Conservation (phyloP, 2,329 filamentous ascomycete species). For the Cercospora beticola region DNA sequence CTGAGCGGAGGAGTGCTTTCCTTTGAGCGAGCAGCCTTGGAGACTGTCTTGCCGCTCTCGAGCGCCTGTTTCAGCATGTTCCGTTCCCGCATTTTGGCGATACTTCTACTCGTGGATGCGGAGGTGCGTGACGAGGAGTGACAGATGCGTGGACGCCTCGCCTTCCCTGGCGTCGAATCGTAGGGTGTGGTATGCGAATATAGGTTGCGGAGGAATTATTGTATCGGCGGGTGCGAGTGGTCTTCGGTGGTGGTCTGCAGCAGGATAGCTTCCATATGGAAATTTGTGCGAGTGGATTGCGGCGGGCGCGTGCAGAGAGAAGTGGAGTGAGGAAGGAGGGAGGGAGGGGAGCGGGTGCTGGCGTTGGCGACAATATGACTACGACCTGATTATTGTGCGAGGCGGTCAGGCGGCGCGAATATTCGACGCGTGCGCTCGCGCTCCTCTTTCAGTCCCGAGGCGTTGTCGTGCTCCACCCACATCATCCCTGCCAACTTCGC, state of each 20-base stretch:
- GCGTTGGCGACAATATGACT: neutral
- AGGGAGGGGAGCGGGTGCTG: neutral
- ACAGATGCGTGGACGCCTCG: neutral
- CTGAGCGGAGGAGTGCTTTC: constrained; percentile 59
- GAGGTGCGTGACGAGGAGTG: neutral
- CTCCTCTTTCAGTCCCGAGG: neutral
- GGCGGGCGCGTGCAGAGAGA: neutral
- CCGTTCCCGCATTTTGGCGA: constrained; percentile 14
- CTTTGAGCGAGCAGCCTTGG: constrained; percentile 63
- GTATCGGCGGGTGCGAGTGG: constrained; percentile 26
- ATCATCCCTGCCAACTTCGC: neutral
- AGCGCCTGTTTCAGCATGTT: constrained; percentile 64
- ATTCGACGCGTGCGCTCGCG: neutral
- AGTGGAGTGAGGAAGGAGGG: neutral
- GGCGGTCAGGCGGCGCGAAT: neutral
- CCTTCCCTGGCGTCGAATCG: neutral
- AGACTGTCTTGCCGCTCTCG: constrained; percentile 70
- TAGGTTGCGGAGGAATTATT: constrained; percentile 12
- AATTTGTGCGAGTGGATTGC: neutral
- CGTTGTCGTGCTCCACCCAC: neutral
- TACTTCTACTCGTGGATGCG: neutral
- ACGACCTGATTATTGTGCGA: neutral
- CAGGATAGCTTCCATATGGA: constrained; percentile 11
- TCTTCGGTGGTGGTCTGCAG: constrained; percentile 7
- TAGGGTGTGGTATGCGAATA: neutral